Evolutionary conservation across 495 filamentous ascomycete species (phyloP).

Genomic region (Penicillium angulare): DNA sequence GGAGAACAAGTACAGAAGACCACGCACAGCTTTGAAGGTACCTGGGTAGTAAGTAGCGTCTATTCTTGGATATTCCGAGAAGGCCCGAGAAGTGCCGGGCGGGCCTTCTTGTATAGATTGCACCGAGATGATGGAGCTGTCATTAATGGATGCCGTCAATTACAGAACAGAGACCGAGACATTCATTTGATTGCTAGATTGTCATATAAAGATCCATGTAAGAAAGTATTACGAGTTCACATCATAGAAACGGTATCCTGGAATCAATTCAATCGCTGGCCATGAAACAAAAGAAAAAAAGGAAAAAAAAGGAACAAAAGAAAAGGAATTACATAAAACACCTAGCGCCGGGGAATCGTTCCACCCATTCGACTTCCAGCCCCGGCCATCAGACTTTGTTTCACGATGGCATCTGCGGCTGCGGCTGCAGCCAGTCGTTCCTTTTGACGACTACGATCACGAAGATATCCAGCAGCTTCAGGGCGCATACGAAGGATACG

Average conservation of each 20-base stretch:
- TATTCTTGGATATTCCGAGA: too few relatives aligned
- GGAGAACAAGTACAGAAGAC: too few relatives aligned
- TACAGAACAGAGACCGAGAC: too few relatives aligned
- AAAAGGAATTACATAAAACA: conserved; percentile 9
- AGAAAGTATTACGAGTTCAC: neutral
- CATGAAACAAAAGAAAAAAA: conserved; percentile 8
- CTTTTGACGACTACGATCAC: conserved; percentile 88
- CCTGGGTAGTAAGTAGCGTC: too few relatives aligned
- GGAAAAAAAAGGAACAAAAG: conserved; percentile 15
- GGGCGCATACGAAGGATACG: conserved; percentile 94
- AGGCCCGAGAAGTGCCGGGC: too few relatives aligned
- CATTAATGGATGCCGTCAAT: too few relatives aligned
- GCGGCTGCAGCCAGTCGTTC: conserved; percentile 86
- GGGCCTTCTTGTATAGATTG: too few relatives aligned
- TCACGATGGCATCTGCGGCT: conserved; percentile 91
- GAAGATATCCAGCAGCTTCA: conserved; percentile 87
- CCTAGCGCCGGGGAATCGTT: conserved; percentile 44
- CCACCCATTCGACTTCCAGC: conserved; percentile 62
- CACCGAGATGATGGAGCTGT: too few relatives aligned
- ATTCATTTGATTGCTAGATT: neutral
- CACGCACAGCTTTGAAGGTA: too few relatives aligned
- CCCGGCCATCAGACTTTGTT: conserved; percentile 79
- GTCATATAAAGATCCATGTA: neutral
- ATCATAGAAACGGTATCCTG: neutral
- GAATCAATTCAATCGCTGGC: conserved; percentile 11